A percentile compares a stretch with the other conserved stretches of the same genome.
These are phyloP conservation scores for Cytospora chrysosperma DNA, from an alignment of 2,329 filamentous ascomycete genomes.

Conservation along the genomic window DNA sequence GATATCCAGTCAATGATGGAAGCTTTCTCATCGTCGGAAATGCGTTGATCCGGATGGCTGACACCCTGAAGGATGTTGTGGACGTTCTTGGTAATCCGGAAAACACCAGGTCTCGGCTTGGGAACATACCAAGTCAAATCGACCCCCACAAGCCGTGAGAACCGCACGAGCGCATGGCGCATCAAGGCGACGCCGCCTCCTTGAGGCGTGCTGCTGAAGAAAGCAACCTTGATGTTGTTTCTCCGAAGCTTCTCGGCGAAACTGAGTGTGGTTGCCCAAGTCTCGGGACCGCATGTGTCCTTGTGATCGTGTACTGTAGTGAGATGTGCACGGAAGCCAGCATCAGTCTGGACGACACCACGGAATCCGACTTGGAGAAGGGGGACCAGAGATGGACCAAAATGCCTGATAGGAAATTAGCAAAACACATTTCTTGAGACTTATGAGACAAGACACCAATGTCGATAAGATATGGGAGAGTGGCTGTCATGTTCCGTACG, in stretches of 20 bases:
- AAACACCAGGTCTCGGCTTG: conserved; percentile 75
- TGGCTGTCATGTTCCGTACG: neutral
- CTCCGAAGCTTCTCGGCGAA: conserved; percentile 63
- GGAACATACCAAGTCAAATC: conserved; percentile 79
- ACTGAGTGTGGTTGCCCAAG: conserved; percentile 64
- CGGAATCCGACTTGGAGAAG: conserved; percentile 66
- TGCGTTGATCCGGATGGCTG: conserved; percentile 60
- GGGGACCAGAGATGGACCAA: conserved; percentile 70
- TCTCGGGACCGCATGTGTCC: conserved; percentile 57
- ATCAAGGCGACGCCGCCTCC: conserved; percentile 82
- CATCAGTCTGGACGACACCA: conserved; percentile 70
- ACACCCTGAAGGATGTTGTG: conserved; percentile 88
- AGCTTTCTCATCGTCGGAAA: conserved; percentile 60
- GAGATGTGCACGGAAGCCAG: conserved; percentile 62
- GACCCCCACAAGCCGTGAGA: conserved; percentile 64
- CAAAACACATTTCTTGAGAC: neutral
- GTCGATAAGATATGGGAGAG: neutral
- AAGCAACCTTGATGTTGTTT: conserved; percentile 67
- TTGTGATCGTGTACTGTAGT: conserved; percentile 56
- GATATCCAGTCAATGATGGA: conserved; percentile 70
- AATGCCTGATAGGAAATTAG: conserved; percentile 48
- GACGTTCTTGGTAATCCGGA: conserved; percentile 81
- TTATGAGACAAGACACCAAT: neutral
- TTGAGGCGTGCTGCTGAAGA: conserved; percentile 78
- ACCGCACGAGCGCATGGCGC: conserved; percentile 74